Evolutionary conservation across 495 filamentous ascomycete genomes (phyloP).

Genomic region (Penicillium canariense): DNA sequence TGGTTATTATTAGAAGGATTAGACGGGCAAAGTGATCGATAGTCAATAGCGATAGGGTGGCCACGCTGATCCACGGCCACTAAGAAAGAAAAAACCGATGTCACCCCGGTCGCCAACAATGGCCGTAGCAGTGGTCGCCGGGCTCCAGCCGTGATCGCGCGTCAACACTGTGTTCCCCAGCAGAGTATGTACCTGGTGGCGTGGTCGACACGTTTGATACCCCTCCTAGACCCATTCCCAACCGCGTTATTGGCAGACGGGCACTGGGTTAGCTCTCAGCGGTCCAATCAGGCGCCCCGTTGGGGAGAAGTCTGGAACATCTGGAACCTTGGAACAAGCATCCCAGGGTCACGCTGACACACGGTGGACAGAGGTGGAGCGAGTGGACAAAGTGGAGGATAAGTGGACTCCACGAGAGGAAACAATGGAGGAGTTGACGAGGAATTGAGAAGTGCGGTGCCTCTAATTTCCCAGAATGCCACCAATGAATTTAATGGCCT

Average conservation of each 20-base stretch:
- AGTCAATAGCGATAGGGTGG: not conserved
- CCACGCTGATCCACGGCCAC: not conserved
- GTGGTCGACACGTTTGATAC: constrained; percentile 7
- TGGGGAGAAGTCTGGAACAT: constrained; percentile 17
- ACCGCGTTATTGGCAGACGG: constrained; percentile 5
- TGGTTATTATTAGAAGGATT: constrained; percentile 16
- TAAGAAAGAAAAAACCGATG: not conserved
- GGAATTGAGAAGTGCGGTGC: not conserved
- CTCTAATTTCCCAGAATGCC: not conserved
- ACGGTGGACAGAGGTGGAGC: not conserved
- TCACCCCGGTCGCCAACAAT: not conserved
- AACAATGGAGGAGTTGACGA: not conserved
- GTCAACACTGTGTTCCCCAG: not conserved
- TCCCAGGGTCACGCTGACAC: constrained; percentile 7
- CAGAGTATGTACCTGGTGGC: constrained; percentile 6
- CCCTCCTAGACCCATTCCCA: not conserved
- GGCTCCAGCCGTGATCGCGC: not conserved
- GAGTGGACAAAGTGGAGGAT: not conserved
- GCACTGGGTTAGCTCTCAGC: not conserved
- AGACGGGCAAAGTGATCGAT: constrained; percentile 5
- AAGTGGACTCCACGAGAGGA: not conserved
- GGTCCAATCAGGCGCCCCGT: constrained; percentile 3
- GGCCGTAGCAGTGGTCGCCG: not conserved
- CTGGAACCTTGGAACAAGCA: not conserved
- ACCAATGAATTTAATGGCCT: not conserved